Evolutionary conservation across 371 early-diverging fungal species (phyloP).

Genomic region (Encephalitozoon romaleae): DNA sequence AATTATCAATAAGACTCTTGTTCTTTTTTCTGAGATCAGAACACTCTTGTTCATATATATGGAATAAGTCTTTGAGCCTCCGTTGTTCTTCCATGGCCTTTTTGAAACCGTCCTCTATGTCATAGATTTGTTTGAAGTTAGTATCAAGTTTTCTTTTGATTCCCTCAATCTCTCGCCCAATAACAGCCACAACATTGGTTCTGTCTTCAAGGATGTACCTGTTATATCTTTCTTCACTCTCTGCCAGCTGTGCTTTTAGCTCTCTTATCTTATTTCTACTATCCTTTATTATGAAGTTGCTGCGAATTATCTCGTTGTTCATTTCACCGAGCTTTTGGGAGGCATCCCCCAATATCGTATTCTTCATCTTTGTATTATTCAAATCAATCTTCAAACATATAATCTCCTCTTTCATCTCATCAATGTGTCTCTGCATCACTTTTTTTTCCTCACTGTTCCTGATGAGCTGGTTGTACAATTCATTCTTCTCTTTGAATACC

Average conservation of each 20-base stretch:
- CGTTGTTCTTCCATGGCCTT: not conserved
- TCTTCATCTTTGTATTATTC: not conserved
- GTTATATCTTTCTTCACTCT: slow-evolving; percentile 8
- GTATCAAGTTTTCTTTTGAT: not conserved
- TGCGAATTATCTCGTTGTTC: not conserved
- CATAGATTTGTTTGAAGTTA: not conserved
- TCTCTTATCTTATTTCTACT: not conserved
- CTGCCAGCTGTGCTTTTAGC: not conserved
- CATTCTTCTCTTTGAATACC: not conserved
- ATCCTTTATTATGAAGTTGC: not conserved
- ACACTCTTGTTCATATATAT: not conserved
- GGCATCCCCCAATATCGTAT: not conserved
- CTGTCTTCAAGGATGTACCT: slow-evolving; percentile 24
- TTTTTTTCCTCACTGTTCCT: not conserved
- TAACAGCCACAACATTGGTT: slow-evolving; percentile 4
- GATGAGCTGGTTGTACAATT: not conserved
- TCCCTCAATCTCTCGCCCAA: slow-evolving; percentile 29
- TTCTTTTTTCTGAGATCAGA: not conserved
- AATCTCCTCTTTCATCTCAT: slow-evolving; percentile 10
- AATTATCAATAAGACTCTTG: not conserved
- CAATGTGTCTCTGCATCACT: not conserved
- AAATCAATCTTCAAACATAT: slow-evolving; percentile 4
- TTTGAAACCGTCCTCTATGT: not conserved
- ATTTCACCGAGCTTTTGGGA: not conserved
- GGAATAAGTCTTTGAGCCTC: not conserved